Base-by-base conservation (phyloP, 2,329 filamentous ascomycete genomes). In the Zarea fungicola region DNA sequence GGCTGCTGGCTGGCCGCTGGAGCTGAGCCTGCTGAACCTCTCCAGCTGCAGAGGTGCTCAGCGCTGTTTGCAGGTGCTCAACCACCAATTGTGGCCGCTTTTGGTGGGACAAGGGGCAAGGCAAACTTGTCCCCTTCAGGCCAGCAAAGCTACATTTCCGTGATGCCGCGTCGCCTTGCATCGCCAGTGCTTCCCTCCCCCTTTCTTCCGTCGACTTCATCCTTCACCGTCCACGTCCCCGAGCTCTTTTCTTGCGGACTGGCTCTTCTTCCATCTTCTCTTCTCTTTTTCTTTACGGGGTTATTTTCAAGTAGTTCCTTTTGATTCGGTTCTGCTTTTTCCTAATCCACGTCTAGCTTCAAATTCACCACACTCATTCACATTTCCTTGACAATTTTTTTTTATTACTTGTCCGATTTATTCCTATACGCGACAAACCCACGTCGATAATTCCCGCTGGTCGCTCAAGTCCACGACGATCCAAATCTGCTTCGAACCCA, bases 81-180 rank as follows among this genome's bases (percentile, higher is more conserved):
- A n/a, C n/a, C n/a, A n/a, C n/a, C n/a, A n/a, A n/a, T n/a, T n/a
- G n/a, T n/a, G n/a, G n/a, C n/a, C n/a, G n/a, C n/a, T n/a, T n/a
- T n/a, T n/a, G n/a, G n/a, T n/a, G n/a, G n/a, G n/a, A n/a, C 35
- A 39, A 18, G 35, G 35, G 52, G 14, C 6, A 29, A 46, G 43
- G 43, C 32, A 46, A 46, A 39, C 43, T 46, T 31, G 23, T 34
- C 43, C 43, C 43, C 59, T 63, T 64, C 53, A 67, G 64, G 64
- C 64, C 64, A 66, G 63, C 66, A 63, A 65, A 66, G 63, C 64
- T 65, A 65, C 64, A 66, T 62, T 59, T 65, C 60, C 56, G 56
- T 50, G 41, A 46, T 47, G 48, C 49, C 54, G n/a, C n/a, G n/a
- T n/a, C 54, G 51, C 52, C 52, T 47, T 46, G 51, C 45, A 49